Evolutionary conservation across 768 basidiomycete genomes (phyloP), one percentile per base, ranked within the genome.

Genomic region (Pleurotus djamor): DNA sequence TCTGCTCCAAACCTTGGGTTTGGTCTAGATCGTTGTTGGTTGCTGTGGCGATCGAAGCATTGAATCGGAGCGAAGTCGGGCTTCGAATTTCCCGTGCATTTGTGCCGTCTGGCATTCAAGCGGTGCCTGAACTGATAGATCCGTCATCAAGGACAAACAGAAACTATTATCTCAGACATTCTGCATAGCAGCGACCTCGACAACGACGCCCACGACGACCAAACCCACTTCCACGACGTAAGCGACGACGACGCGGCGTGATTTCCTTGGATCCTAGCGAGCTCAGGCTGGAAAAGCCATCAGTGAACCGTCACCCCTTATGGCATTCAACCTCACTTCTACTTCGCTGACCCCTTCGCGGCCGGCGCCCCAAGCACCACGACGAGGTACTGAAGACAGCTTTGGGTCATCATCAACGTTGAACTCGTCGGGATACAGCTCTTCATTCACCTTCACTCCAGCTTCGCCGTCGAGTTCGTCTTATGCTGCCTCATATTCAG

Each of bases 311-410:
- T 21, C 28, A 33, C 50, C 32, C 33, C 13, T 17, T 17, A 41
- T 58, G 57, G 57, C 57, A 16, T 58, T 48, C 48, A 48, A 58
- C 57, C 57, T 77, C 35, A 68, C 77, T 33, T 62, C 84, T 17
- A 72, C 82, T 44, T 88, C 88, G 55, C 74, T 92, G 61, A 91
- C 88, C 0, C 91, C 91, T 56, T 84, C 88, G 38, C 81, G 91
- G 43, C 90, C 92, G 56, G 90, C 91, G 4, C 91, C 91, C 12
- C 84, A 83, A 56, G 88, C 85, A 3, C 90, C 90, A 28, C 78
- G 85, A 28, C 79, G 80, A 56, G 73, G 69, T 14, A 68, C 74
- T 0, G 81, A 85, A 56, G 62, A 69, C 35, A 65, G 64, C 52
- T 80, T 75, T 63, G 75, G 68, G 57, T 66, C 69, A 34, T 74